Evolutionary conservation across 805 yeast species (phyloP).

Genomic region (Maudiozyma bulderi): DNA sequence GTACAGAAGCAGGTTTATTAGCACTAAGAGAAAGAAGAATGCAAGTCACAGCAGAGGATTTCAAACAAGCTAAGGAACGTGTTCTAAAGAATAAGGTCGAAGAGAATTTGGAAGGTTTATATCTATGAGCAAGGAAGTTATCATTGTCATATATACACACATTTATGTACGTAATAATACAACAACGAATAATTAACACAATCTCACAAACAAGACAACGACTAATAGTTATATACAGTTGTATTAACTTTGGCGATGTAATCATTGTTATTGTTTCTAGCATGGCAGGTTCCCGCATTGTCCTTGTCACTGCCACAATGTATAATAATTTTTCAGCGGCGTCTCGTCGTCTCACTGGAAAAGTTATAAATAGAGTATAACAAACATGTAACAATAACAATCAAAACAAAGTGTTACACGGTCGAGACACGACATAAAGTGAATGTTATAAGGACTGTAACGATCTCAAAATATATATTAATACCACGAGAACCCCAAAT

Average conservation of each 20-base stretch:
- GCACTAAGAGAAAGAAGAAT: constrained; percentile 95
- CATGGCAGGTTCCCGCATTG: no score
- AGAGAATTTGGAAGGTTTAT: constrained; percentile 89
- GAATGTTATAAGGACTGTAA: no score
- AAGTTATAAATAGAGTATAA: not conserved
- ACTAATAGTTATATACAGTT: no score
- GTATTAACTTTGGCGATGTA: no score
- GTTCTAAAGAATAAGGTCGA: constrained; percentile 94
- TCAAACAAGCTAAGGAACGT: constrained; percentile 87
- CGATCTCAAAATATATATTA: no score
- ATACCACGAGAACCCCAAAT: no score
- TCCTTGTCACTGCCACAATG: no score
- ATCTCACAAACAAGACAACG: not conserved
- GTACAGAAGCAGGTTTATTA: constrained; percentile 93
- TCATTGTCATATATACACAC: not conserved
- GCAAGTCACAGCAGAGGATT: constrained; percentile 93
- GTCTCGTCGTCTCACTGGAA: not conserved
- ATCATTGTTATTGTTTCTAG: no score
- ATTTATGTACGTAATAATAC: not conserved
- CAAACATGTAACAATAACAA: no score
- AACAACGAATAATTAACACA: not conserved
- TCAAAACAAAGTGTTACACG: no score
- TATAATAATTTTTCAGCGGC: not conserved
- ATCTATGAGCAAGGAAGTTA: constrained; percentile 37
- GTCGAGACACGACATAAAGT: no score